Base-by-base conservation (phyloP, 2,329 filamentous ascomycete genomes). In the Penicillium nordicum region DNA sequence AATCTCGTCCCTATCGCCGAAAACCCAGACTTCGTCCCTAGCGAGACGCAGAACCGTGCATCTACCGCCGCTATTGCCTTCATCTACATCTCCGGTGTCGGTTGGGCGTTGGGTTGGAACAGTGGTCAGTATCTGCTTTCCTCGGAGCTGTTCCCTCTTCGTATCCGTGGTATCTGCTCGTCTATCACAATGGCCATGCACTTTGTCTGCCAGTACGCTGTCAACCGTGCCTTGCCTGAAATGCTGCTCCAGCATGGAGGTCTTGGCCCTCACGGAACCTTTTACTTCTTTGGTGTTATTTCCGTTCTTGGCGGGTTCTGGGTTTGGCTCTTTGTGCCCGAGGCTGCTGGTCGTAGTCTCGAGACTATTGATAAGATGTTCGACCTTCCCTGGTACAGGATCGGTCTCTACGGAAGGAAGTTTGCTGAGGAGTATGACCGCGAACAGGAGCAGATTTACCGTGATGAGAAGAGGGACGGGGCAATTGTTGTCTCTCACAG, bases 191-290 rank as follows among this genome's bases (percentile, higher is more conserved):
- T 90, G 88, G 87, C 84, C 1, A 81, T 89, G 53, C 88, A 90
- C 72, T 90, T 90, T 67, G 84, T 82, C 57, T 88, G 88, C 71
- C 86, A 89, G 71, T 90, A 88, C 68, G 88, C 87, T 29, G 89
- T 88, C 75, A 81, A 83, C 3, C 84, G 88, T 46, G 86, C 88
- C 2, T 84, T 90, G 0, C 88, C 87, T 2, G 81, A 83, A 61
- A 88, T 90, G 86, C 81, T 90, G 46, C 76, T 90, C 43, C 45
- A 53, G 12, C n/a, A 60, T 38, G 62, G 63, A 18, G 64, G 67
- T 30, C 74, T 82, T 68, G 77, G 74, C 0, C 73, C 72, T 21
- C 81, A 79, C 43, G 88, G 88, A 0, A 90, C 88, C 0, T 90
- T 91, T 76, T 85, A 86, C 80, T 88, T 86, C 75, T 91, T 90